Percentiles rank a stretch among this genome's conserved stretches.
Evolutionary conservation across 2,329 filamentous ascomycete genomes (phyloP).

Genomic region (Eutypa lata): DNA sequence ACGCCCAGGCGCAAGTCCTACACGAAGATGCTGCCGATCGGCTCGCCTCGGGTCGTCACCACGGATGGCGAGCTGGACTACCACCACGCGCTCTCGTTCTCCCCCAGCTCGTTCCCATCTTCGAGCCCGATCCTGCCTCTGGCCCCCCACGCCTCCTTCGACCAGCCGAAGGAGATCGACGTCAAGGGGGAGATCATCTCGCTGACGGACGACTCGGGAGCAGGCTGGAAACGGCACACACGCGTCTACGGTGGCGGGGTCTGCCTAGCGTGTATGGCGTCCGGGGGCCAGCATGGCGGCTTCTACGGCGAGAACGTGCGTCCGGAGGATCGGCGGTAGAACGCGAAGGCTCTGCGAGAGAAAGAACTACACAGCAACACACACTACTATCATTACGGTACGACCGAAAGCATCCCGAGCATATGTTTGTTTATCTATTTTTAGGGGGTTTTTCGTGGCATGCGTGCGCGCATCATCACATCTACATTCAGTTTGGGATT

Average conservation of each 20-base stretch:
- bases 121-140: conserved; percentile 46
- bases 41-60: conserved; percentile 11
- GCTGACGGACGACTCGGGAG: conserved; percentile 43
- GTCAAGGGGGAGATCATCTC: conserved; percentile 51
- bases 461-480: too few species aligned
- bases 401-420: too few species aligned
- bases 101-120: conserved; percentile 49
- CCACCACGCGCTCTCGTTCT: conserved; percentile 31
- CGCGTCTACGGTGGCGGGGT: conserved; percentile 57
- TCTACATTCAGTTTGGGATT: too few species aligned
- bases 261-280: conserved; percentile 53
- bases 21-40: conserved; percentile 37
- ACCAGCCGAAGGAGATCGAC: conserved; percentile 33
- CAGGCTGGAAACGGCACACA: conserved; percentile 56
- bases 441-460: too few species aligned
- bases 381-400: too few species aligned
- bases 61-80: conserved; percentile 6
- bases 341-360: too few species aligned
- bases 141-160: conserved; percentile 36
- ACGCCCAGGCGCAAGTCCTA: conserved; percentile 41
- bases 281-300: conserved; percentile 40
- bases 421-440: too few species aligned
- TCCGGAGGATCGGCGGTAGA: conserved; percentile 46
- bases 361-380: too few species aligned
- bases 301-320: conserved; percentile 55